These are phyloP conservation scores for Mortierella sp. DNA, from an alignment of 371 early-diverging fungal genomes.

Conservation along the genomic window DNA sequence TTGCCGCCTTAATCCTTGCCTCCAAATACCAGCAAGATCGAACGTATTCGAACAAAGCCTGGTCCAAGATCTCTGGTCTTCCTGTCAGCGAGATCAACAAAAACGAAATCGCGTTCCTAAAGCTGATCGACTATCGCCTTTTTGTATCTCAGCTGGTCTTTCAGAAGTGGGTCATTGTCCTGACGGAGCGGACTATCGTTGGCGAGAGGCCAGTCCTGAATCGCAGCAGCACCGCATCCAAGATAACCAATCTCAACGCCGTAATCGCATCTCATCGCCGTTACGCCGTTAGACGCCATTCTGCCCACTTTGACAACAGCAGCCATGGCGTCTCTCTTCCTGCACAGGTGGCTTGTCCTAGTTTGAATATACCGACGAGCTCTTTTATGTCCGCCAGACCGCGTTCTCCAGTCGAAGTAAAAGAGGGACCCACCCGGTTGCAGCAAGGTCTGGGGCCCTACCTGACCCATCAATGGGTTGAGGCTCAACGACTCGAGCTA, in stretches of 20 bases:
- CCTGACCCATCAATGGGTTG: conserved; percentile 47
- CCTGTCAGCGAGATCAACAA: conserved; percentile 76
- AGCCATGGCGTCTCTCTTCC: background rate
- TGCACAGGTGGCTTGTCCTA: conserved; percentile 22
- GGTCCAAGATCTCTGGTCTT: conserved; percentile 83
- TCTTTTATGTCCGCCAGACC: conserved; percentile 11
- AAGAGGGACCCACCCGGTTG: conserved; percentile 18
- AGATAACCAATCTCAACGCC: no score
- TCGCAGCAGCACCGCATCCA: conserved; percentile 9
- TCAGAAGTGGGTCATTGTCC: conserved; percentile 52
- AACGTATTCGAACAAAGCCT: conserved; percentile 84
- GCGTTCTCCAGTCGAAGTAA: no score
- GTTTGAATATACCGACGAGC: conserved; percentile 18
- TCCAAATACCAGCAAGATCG: conserved; percentile 85
- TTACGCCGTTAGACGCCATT: conserved; percentile 21
- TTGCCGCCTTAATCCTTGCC: conserved; percentile 81
- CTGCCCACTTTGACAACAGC: conserved; percentile 23
- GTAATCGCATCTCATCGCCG: no score
- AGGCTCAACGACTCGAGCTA: conserved; percentile 47
- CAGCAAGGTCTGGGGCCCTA: conserved; percentile 49
- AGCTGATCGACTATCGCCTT: conserved; percentile 80
- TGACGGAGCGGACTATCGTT: conserved; percentile 37
- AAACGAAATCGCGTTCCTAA: conserved; percentile 78
- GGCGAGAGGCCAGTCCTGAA: conserved; percentile 9
- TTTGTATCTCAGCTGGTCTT: conserved; percentile 72